Percentiles rank a stretch among this genome's conserved stretches.
phyloP scores from a whole-genome alignment of 1,139 yeast genomes.

The Kodamaea derodonti region DNA sequence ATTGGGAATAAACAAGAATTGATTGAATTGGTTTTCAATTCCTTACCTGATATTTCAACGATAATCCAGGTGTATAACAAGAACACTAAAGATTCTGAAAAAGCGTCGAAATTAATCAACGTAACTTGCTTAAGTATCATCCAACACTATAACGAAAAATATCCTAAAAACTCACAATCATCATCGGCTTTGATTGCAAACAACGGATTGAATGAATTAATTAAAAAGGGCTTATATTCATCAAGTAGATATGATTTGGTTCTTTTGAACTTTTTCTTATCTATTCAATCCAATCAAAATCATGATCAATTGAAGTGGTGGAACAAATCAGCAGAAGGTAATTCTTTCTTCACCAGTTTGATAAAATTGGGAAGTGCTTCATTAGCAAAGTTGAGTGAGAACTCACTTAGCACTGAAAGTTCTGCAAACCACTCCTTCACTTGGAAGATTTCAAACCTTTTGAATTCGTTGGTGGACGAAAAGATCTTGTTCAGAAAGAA shows the following conservation, averaged over 20 bases:
- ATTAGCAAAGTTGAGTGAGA: constrained; percentile 19
- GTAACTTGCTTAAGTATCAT: constrained; percentile 25
- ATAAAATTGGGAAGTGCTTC: constrained; percentile 43
- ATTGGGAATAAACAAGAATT: constrained; percentile 22
- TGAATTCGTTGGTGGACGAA: constrained; percentile 20
- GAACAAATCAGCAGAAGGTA: constrained; percentile 51
- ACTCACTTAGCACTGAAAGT: constrained; percentile 32
- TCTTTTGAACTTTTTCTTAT: constrained; percentile 45
- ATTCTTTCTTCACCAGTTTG: constrained; percentile 59
- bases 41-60: constrained; percentile 27
- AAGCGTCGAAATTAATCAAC: constrained; percentile 17
- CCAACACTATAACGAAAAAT: constrained; percentile 19
- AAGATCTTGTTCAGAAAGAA: constrained; percentile 44
- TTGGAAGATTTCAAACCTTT: constrained; percentile 22
- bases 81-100: constrained; percentile 6
- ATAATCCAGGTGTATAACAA: constrained; percentile 18
- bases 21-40: constrained; percentile 25
- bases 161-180: constrained; percentile 14
- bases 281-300: constrained; percentile 36
- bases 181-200: constrained; percentile 13
- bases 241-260: constrained; percentile 51
- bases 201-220: constrained; percentile 18
- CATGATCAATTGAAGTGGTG: constrained; percentile 50
- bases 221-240: constrained; percentile 14
- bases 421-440: constrained; percentile 16